Base-by-base conservation (phyloP, 352 stramenopile genomes). In the Pythium coloratum region DNA sequence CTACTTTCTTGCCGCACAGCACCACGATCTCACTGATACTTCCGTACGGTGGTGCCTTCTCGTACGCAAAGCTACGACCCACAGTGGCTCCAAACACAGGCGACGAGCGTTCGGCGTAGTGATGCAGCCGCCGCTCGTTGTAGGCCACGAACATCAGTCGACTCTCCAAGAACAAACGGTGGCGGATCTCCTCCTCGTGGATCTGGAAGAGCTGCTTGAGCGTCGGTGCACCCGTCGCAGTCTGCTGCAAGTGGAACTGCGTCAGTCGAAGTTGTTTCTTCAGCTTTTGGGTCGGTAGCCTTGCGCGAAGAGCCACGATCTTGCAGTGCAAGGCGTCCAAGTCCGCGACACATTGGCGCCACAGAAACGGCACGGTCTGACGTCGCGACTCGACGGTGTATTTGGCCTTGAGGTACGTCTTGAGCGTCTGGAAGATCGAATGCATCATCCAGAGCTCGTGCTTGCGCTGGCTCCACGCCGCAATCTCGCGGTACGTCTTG, bases 121-220 rank as follows among this genome's bases (percentile, higher is more conserved):
- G 77, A 55, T 94, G 84, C 12, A 88, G 67, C 8, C 73, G 76
- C 8, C 86, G 86, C 62, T 94, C 79, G 28, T 77, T 80, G 72
- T 87, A 94, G 0, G 84, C 84, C 4, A 71, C 75, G 32, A 94
- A 82, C 79, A 94, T 89, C 40, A 94, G 71, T 0, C 84, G 84
- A 28, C 85, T 88, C 67, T 94, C 86, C 28, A 92, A 72, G 55
- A 69, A 75, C n/a, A 94, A 58, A 0, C 84, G 76, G 28, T 76
- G 64, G 6, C 79, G 77, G 1, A 91, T 77, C 47, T 89, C 79
- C 1, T 78, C 71, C 34, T 88, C 82, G 56, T 94, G 84, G 20
- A 69, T 58, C 55, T 86, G 71, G 66, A 92, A 90, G 16, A 88
- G 69, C 54, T 90, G 81, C 64, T 94, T 94, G 38, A 94, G 73